Evolutionary conservation across 129 eudicot genomes (phyloP).

Genomic region (Chrysanthemum lavandulifolium): DNA sequence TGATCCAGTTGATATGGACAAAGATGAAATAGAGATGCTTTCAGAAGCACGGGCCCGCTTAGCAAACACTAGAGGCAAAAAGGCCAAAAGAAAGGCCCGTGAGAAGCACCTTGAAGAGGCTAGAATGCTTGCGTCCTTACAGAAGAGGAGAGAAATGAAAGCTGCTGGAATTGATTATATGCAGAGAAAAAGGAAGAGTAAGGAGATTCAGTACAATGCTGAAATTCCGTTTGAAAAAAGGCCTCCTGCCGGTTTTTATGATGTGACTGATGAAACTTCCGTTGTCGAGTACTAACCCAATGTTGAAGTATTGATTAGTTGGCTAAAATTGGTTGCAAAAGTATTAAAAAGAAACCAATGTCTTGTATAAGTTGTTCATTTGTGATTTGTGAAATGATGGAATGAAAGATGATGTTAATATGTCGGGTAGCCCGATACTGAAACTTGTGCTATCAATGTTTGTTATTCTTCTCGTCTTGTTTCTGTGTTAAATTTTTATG

Average conservation of each 20-base stretch:
- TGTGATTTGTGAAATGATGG: too few relatives aligned
- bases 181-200: slow-evolving; percentile 79
- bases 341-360: too few relatives aligned
- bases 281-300: too few relatives aligned
- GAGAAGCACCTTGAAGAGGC: slow-evolving; percentile 99
- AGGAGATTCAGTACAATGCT: slow-evolving; percentile 91
- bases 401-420: too few relatives aligned
- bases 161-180: slow-evolving; percentile 89
- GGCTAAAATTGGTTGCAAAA: too few relatives aligned
- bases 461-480: too few relatives aligned
- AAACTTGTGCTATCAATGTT: too few relatives aligned
- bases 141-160: slow-evolving; percentile 95
- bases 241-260: slow-evolving; percentile 96
- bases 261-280: slow-evolving; percentile 76
- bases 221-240: slow-evolving; percentile 93
- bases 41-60: slow-evolving; percentile 97
- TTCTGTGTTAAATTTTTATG: too few relatives aligned
- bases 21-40: slow-evolving; percentile 99
- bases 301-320: too few relatives aligned
- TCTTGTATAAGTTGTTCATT: too few relatives aligned
- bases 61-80: slow-evolving; percentile 94
- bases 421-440: too few relatives aligned
- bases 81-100: slow-evolving; percentile 88
- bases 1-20: slow-evolving; percentile 99
- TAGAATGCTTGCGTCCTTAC: slow-evolving; percentile 96